Evolutionary conservation across 805 yeast species (phyloP).

Genomic region (Candida xiaguanensis): DNA sequence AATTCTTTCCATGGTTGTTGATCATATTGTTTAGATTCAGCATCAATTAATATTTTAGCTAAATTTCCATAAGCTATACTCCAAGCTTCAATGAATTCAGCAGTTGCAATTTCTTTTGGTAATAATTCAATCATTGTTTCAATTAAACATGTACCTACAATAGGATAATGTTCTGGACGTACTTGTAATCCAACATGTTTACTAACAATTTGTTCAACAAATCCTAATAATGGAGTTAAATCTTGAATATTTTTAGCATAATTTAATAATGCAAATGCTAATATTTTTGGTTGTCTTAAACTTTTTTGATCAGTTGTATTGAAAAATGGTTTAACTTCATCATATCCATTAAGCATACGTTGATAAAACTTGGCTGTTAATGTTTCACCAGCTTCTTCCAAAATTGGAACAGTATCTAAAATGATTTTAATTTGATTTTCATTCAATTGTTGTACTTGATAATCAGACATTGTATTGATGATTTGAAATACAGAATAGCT

Average conservation of each 20-base stretch:
- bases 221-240: conserved; percentile 46
- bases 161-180: conserved; percentile 60
- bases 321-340: conserved; percentile 58
- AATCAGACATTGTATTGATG: conserved; percentile 8
- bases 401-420: conserved; percentile 51
- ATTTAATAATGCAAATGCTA: conserved; percentile 57
- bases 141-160: conserved; percentile 58
- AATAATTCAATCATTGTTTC: conserved; percentile 51
- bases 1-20: conserved; percentile 53
- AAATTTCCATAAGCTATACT: conserved; percentile 58
- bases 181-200: conserved; percentile 67
- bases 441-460: conserved; percentile 25
- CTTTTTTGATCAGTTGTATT: conserved; percentile 54
- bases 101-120: conserved; percentile 57
- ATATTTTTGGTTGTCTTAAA: conserved; percentile 57
- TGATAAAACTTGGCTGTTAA: conserved; percentile 54
- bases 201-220: conserved; percentile 56
- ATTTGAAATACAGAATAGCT: background rate
- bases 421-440: conserved; percentile 28
- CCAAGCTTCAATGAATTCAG: conserved; percentile 61
- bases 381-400: conserved; percentile 51
- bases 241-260: conserved; percentile 65
- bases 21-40: conserved; percentile 48
- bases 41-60: conserved; percentile 56
- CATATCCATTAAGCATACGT: conserved; percentile 50